Percentiles rank a stretch among this genome's conserved stretches.
These are phyloP conservation scores for Solanum lycopersicoides DNA, from an alignment of 257 asterid species.

Conservation along the genomic window DNA sequence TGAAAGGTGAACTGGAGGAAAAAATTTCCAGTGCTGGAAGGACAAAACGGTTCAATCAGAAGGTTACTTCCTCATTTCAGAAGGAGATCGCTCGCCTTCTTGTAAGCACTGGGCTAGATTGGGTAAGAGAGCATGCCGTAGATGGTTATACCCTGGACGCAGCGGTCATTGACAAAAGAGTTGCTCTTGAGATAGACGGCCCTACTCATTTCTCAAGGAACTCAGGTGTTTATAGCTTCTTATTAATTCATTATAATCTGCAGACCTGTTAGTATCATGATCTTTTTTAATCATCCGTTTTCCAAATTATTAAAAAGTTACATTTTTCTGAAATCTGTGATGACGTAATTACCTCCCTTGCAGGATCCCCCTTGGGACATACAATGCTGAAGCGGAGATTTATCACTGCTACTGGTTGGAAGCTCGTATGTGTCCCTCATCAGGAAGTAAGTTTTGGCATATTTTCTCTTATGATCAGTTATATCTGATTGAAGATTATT, in stretches of 20 bases:
- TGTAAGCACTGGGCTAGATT: slow-evolving; percentile 79
- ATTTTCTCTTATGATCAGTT: neutral
- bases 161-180: slow-evolving; percentile 55
- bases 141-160: slow-evolving; percentile 91
- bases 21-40: slow-evolving; percentile 53
- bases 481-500: neutral
- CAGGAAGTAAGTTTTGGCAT: slow-evolving; percentile 53
- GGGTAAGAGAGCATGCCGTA: slow-evolving; percentile 69
- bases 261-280: neutral
- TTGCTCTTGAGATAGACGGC: slow-evolving; percentile 92
- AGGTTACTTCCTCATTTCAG: slow-evolving; percentile 82
- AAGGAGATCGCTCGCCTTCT: slow-evolving; percentile 91
- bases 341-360: slow-evolving; percentile 4
- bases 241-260: neutral
- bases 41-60: slow-evolving; percentile 72
- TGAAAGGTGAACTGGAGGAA: slow-evolving; percentile 48
- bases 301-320: neutral
- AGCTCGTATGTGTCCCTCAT: slow-evolving; percentile 51
- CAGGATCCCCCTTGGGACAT: slow-evolving; percentile 81
- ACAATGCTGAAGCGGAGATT: slow-evolving; percentile 81
- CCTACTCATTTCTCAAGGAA: slow-evolving; percentile 97
- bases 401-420: slow-evolving; percentile 87
- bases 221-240: slow-evolving; percentile 35
- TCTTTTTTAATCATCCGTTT: neutral
- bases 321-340: neutral